A percentile compares a stretch with the other conserved stretches of the same genome.
These are phyloP conservation scores for Anisodus tanguticus DNA, from an alignment of 257 asterid genomes.

Conservation along the genomic window DNA sequence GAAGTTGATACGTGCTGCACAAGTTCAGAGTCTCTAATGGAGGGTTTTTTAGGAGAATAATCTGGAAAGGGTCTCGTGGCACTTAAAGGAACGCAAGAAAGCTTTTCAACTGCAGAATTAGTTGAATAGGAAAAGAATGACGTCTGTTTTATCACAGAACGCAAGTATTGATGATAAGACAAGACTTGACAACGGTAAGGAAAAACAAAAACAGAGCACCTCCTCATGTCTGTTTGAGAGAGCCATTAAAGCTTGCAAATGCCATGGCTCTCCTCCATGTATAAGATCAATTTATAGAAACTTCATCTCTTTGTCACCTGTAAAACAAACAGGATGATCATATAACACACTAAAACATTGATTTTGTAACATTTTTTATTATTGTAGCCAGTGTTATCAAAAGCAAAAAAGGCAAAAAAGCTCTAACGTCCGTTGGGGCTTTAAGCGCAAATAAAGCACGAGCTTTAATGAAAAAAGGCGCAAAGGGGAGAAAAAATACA, in stretches of 20 bases:
- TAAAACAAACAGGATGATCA: slow-evolving; percentile 25
- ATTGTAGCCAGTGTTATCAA: too few species aligned
- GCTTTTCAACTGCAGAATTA: slow-evolving; percentile 37
- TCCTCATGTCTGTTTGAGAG: slow-evolving; percentile 70
- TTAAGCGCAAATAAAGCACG: too few species aligned
- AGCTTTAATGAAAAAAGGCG: too few species aligned
- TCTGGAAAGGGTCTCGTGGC: slow-evolving; percentile 72
- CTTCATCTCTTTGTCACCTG: slow-evolving; percentile 54
- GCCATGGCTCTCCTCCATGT: slow-evolving; percentile 42
- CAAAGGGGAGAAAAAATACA: too few species aligned
- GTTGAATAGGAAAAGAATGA: slow-evolving; percentile 39
- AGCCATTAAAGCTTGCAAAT: slow-evolving; percentile 50
- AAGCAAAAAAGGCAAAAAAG: too few species aligned
- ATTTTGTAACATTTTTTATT: background rate
- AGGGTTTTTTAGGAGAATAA: slow-evolving; percentile 79
- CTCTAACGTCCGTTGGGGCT: too few species aligned
- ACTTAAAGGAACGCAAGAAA: slow-evolving; percentile 43
- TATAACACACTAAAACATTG: background rate
- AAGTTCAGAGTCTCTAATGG: slow-evolving; percentile 70
- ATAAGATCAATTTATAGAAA: slow-evolving; percentile 31
- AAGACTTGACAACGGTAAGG: slow-evolving; percentile 41
- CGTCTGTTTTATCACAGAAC: slow-evolving; percentile 42
- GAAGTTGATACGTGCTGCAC: slow-evolving; percentile 66
- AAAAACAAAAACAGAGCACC: slow-evolving; percentile 48
- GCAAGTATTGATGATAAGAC: slow-evolving; percentile 39